Evolutionary conservation across 441 rosid genomes (phyloP), one percentile per base, ranked within the genome.

Genomic region (Daphne laureola): DNA sequence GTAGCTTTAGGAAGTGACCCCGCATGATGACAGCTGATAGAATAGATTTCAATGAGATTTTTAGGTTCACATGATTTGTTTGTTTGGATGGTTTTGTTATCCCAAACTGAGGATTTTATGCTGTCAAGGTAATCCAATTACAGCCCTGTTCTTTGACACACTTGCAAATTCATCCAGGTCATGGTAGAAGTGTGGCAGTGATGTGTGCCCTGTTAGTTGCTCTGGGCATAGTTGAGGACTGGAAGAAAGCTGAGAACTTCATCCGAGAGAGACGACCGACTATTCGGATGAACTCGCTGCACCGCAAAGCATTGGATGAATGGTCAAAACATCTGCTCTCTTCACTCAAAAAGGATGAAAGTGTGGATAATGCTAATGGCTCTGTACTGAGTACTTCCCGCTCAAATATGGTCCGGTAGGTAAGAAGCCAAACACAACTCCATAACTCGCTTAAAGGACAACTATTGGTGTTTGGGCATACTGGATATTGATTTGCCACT

Each of bases 111-210:
- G 6, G 36, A 6, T 31, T 31, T 3, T 31, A 1, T 31, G 11
- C 5, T 31, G 36, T 31, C 36, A 31, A 31, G 36, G 36, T 8
- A 31, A 31, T 31, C 36, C 36, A 31, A 31, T 31, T 31, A 31
- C 36, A 31, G 9, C 2, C 0, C 11, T 31, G 25, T 4, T 47
- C 14, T 0, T 17, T 46, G 12, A 16, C 14, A 15, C 26, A 38
- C 17, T 47, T 65, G 41, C 18, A 17, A 58, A 17, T 55, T 52
- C 36, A 23, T 57, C 14, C 53, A 84, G 92, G 92, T 67, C 92
- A 81, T 63, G 92, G 92, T 60, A 77, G 92, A 69, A 84, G 92
- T 51, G 86, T 84, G 52, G 86, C 81, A 1, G 86, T 84, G 59
- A 52, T 48, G 50, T 84, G 87, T 57, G 92, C 92, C 5, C 43